Base-by-base conservation (phyloP, 768 basidiomycete species). In the Tylopilus balloui region DNA sequence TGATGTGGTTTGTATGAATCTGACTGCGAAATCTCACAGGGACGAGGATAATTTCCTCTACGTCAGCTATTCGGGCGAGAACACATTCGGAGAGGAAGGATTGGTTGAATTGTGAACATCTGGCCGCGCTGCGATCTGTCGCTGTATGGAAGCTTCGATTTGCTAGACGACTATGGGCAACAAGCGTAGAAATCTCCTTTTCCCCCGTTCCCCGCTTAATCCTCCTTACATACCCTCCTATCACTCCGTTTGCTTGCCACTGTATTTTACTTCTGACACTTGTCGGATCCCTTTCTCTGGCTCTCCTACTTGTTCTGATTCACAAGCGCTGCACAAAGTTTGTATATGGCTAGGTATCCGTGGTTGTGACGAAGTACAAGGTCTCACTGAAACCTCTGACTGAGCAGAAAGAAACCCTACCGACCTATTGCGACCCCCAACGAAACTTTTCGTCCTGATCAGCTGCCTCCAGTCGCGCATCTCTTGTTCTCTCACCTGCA, bases 21-120 rank as follows among this genome's bases (percentile, higher is more conserved):
- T 74, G 57, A 73, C 60, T 28, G 45, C 13, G 17, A 39, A 54
- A 5, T 48, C 44, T 48, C 19, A 19, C 54, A 97, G 94, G 79
- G 96, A 99, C 60, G 96, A 99, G 68, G 96, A 99, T 68, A 92
- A 93, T 54, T 99, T 99, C 81, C 78, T 99, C 35, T 99, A 97
- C 65, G 93, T 99, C 53, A 91, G 90, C 65, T 98, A 97, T 76
- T 96, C 93, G 32, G 94, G 94, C 51, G 94, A 96, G 87, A 96
- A 96, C 72, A 93, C 90, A 29, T 96, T 96, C 60, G 92, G 93
- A 50, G 58, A 52, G 44, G 56, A 56, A 2, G 63, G 59, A n/a
- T 61, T 61, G 63, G 55, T 67, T 44, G 66, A 69, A 43, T 59
- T 67, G 66, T 67, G 61, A 67, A 44, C 47, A 42, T 49, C 42